phyloP scores from a whole-genome alignment of 192 early-diverging fungal genomes.

The Gaertneriomyces sp. region DNA sequence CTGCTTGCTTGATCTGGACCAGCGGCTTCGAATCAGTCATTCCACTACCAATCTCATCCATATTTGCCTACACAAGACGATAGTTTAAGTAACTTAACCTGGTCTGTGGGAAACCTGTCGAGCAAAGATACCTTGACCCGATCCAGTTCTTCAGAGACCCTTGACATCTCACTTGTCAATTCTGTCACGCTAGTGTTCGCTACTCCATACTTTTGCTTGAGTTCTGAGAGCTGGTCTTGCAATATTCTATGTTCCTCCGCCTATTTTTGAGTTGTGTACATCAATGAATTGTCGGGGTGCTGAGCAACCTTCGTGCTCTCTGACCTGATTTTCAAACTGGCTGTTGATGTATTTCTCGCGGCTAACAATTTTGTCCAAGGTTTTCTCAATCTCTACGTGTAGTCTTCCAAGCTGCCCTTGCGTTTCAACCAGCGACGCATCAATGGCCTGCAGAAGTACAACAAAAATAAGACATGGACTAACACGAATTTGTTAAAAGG shows the following conservation, averaged over 20 bases:
- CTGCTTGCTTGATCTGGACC: constrained; percentile 52
- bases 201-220: constrained; percentile 54
- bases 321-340: constrained; percentile 55
- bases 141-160: constrained; percentile 55
- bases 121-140: constrained; percentile 44
- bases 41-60: constrained; percentile 61
- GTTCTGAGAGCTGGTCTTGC: constrained; percentile 48
- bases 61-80: constrained; percentile 31
- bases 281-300: neutral
- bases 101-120: neutral
- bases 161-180: constrained; percentile 41
- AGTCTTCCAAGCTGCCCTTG: constrained; percentile 40
- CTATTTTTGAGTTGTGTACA: constrained; percentile 18
- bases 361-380: constrained; percentile 51
- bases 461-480: too few relatives aligned
- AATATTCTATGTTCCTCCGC: constrained; percentile 50
- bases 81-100: neutral
- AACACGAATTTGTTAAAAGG: neutral
- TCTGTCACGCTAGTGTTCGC: constrained; percentile 49
- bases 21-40: constrained; percentile 66
- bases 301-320: neutral
- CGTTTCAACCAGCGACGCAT: constrained; percentile 34
- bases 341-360: constrained; percentile 64
- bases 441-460: constrained; percentile 42
- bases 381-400: constrained; percentile 51